These are phyloP conservation scores for Yamadazyma kitorensis DNA, from an alignment of 805 yeast genomes.

Conservation along the genomic window DNA sequence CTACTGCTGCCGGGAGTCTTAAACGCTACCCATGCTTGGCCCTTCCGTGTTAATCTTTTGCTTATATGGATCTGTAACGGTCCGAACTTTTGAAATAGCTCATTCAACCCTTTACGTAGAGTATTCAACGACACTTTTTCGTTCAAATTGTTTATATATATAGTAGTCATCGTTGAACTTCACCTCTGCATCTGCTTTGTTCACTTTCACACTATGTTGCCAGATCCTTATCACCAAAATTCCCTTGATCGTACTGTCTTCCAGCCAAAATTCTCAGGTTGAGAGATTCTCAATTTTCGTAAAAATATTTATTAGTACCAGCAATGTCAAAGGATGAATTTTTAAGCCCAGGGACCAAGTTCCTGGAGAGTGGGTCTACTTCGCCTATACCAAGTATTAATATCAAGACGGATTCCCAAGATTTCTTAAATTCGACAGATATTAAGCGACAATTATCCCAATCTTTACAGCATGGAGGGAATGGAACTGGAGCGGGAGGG, in stretches of 20 bases:
- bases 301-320: not conserved
- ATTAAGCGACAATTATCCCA: slow-evolving; percentile 42
- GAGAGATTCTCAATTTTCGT: too few relatives aligned
- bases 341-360: slow-evolving; percentile 6
- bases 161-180: slow-evolving; percentile 21
- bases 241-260: too few relatives aligned
- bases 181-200: too few relatives aligned
- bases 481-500: slow-evolving; percentile 16
- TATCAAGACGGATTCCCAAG: slow-evolving; percentile 20
- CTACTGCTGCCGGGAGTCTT: slow-evolving; percentile 29
- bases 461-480: slow-evolving; percentile 23
- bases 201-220: too few relatives aligned
- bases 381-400: slow-evolving; percentile 26
- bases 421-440: slow-evolving; percentile 18
- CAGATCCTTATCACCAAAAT: too few relatives aligned
- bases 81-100: slow-evolving; percentile 46
- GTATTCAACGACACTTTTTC: slow-evolving; percentile 60
- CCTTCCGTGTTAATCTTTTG: slow-evolving; percentile 62
- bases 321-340: slow-evolving; percentile 9
- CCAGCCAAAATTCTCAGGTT: too few relatives aligned
- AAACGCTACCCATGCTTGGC: slow-evolving; percentile 79
- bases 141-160: slow-evolving; percentile 72
- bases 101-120: slow-evolving; percentile 42
- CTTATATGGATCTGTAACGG: slow-evolving; percentile 40
- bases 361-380: slow-evolving; percentile 2